These are phyloP conservation scores for Mycosphaerelloides madeirae DNA, from an alignment of 2,329 filamentous ascomycete species.

Conservation along the genomic window DNA sequence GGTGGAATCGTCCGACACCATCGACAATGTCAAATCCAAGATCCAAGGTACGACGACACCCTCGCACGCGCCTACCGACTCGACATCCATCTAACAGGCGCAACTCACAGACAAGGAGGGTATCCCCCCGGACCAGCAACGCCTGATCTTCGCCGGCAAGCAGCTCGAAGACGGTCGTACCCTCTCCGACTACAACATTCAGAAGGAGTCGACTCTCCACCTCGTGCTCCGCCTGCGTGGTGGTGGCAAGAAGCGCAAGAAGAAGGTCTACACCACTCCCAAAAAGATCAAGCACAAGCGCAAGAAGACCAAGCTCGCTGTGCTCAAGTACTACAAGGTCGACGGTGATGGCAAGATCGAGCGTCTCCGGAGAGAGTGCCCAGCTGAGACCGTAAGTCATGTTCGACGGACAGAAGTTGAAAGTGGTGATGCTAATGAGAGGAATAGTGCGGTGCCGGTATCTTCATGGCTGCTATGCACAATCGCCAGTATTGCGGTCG, in stretches of 20 bases:
- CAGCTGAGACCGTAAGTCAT: conserved; percentile 71
- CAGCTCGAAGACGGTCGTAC: conserved; percentile 99
- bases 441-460: conserved; percentile 91
- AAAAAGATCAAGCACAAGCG: conserved; percentile 99
- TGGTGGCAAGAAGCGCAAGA: conserved; percentile 99
- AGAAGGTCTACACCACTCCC: conserved; percentile 99
- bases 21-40: conserved; percentile 99
- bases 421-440: conserved; percentile 8
- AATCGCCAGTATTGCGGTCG: conserved; percentile 94
- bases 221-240: conserved; percentile 96
- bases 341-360: conserved; percentile 99
- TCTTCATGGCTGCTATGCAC: conserved; percentile 99
- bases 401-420: background rate
- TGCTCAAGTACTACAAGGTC: conserved; percentile 99
- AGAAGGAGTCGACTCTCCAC: conserved; percentile 99
- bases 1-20: conserved; percentile 98
- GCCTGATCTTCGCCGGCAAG: conserved; percentile 99
- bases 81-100: conserved; percentile 7
- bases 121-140: conserved; percentile 98
- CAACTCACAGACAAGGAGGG: conserved; percentile 88
- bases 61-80: background rate
- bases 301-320: conserved; percentile 99
- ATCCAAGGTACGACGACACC: conserved; percentile 55
- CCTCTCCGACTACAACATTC: conserved; percentile 99
- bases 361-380: conserved; percentile 97